A percentile compares a stretch with the other conserved stretches of the same genome.
These are phyloP conservation scores for Penicillium palitans DNA, from an alignment of 2,329 filamentous ascomycete species.

Conservation along the genomic window DNA sequence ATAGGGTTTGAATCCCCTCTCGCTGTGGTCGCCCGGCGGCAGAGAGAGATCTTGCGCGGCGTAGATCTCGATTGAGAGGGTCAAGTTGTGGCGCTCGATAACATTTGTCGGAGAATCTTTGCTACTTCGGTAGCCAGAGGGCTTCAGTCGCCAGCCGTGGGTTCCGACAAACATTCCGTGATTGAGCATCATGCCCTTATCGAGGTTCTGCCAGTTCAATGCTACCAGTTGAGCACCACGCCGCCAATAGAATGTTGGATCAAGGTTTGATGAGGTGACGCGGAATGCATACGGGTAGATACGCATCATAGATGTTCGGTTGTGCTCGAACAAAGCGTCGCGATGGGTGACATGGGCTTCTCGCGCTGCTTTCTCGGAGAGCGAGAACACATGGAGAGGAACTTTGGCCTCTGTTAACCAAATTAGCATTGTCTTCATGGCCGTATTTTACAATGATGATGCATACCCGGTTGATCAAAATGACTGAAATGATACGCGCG, in stretches of 20 bases:
- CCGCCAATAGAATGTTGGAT: conserved; percentile 82
- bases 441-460: neutral
- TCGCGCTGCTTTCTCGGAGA: conserved; percentile 64
- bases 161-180: conserved; percentile 85
- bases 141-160: conserved; percentile 83
- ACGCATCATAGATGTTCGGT: conserved; percentile 78
- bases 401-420: conserved; percentile 46
- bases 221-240: conserved; percentile 88
- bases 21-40: conserved; percentile 54
- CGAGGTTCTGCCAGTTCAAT: conserved; percentile 89
- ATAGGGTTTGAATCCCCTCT: conserved; percentile 67
- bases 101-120: conserved; percentile 31
- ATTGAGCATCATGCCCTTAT: conserved; percentile 95
- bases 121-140: conserved; percentile 64
- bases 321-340: conserved; percentile 74
- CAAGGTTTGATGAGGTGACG: conserved; percentile 80
- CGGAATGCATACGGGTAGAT: conserved; percentile 83
- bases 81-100: conserved; percentile 56
- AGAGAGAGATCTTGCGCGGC: conserved; percentile 76
- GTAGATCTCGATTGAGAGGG: conserved; percentile 70
- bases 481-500: conserved; percentile 77
- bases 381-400: conserved; percentile 64
- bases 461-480: conserved; percentile 66
- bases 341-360: conserved; percentile 60
- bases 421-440: neutral